Evolutionary conservation across 805 yeast species (phyloP), one percentile per base, ranked within the genome.

Genomic region (Kuraishia capsulata): DNA sequence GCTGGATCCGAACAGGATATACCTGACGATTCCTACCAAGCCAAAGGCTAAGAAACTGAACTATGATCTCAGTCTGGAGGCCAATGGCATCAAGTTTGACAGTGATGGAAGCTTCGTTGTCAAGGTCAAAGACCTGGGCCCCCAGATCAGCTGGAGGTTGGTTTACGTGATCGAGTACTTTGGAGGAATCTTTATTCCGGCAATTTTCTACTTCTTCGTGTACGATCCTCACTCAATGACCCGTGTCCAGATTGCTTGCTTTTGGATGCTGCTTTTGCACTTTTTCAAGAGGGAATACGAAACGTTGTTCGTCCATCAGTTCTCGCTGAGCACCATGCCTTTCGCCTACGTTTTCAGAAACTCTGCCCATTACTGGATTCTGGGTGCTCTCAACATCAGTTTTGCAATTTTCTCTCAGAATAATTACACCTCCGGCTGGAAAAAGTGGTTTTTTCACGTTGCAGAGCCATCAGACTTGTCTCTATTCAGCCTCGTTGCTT

Each of bases 291-390:
- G 98, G 56, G 97, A 88, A 59, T 71, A 72, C 46, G 98, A 92
- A 62, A 87, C 96, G 6, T 46, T 82, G 19, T 79, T 76, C 53
- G 79, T 92, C 37, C 98, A 92, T 62, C 69, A 73, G 44, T 92
- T 92, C 56, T 84, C 96, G 18, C 67, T 78, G 42, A 78, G 86
- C 20, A 92, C 98, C 11, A 92, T 92, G 98, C 98, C 98, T 3
- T 51, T 83, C 32, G 73, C 76, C 56, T 84, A 87, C 60, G 62
- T 92, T 42, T 84, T 90, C 71, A 87, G 89, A 63, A 92, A 92
- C 65, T 80, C 88, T 30, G 67, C 73, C 47, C 97, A 92, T 59
- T 92, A 92, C 63, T 90, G 97, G 97, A 57, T 85, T n/a, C 65
- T 90, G 47, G 81, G 88, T 39, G 97, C 97, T 6, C 20, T 61